Percentiles rank a stretch among this genome's conserved stretches.
Evolutionary conservation across 2,329 filamentous ascomycete species (phyloP).

Genomic region (Cryphonectria nitschkei): DNA sequence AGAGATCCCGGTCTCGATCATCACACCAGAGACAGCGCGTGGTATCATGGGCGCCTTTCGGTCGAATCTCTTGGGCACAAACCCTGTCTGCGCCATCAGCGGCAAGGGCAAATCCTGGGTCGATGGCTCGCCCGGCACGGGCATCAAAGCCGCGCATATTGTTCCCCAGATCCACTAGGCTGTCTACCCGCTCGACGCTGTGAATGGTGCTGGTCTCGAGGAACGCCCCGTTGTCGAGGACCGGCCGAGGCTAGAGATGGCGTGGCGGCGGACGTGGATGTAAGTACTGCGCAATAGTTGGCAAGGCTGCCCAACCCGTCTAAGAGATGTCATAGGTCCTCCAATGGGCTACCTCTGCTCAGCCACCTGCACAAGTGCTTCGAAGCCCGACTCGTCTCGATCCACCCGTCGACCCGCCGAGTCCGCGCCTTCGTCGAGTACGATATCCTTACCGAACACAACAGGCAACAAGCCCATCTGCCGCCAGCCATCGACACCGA

Average conservation of each 20-base stretch:
- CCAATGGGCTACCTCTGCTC: conserved; percentile 30
- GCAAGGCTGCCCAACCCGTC: too few relatives aligned
- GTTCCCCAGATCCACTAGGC: conserved; percentile 10
- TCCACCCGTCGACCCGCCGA: conserved; percentile 31
- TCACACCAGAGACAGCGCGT: not conserved
- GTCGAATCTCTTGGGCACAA: too few relatives aligned
- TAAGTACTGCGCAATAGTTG: not conserved
- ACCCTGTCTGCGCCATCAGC: conserved; percentile 2
- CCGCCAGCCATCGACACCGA: conserved; percentile 20
- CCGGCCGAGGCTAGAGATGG: not conserved
- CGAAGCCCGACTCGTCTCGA: conserved; percentile 32
- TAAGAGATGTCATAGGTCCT: not conserved
- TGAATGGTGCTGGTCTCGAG: not conserved
- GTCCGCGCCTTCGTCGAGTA: conserved; percentile 33
- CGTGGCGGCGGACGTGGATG: conserved; percentile 10
- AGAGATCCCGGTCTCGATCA: not conserved
- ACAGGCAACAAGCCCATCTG: conserved; percentile 26
- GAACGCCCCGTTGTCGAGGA: not conserved
- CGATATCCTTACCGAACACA: conserved; percentile 25
- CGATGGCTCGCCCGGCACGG: not conserved
- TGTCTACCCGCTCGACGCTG: not conserved
- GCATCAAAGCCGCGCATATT: conserved; percentile 6
- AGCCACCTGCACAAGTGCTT: conserved; percentile 32
- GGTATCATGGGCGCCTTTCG: not conserved
- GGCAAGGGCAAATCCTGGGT: conserved; percentile 7